Evolutionary conservation across 495 filamentous ascomycete species (phyloP), one percentile per base, ranked within the genome.

Genomic region (Trichoderma erinaceum): DNA sequence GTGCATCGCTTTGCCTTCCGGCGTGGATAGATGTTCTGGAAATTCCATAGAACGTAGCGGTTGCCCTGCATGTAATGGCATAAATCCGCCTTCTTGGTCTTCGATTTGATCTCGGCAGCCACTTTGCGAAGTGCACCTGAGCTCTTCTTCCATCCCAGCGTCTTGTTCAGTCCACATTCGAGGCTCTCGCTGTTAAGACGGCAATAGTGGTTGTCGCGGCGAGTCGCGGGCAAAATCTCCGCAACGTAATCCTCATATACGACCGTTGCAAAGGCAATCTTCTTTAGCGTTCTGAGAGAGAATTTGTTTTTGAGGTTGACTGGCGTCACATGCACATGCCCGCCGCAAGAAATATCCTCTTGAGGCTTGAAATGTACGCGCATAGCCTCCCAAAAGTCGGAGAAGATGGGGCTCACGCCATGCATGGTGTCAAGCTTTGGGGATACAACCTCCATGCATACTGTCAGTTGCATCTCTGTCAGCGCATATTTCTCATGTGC

Each of bases 31-130:
- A 69, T 71, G 63, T 73, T 73, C 46, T 70, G 69, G 64, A 73
- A 73, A 66, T 73, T 73, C 71, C 71, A 73, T 32, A 73, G 67
- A 38, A 69, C 69, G 29, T 73, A 69, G 44, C 69, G 67, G 68
- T 58, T 66, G 23, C 52, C 61, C 65, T 73, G 69, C 71, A 73
- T 73, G 67, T 69, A 69, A 0, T 41, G 23, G 48, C 50, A 69
- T 61, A 73, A 50, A 6, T 66, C 68, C 18, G 41, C 66, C 52
- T 66, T 63, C 12, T 41, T 64, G n/a, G 27, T 41, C 35, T 46
- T 52, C 8, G 68, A 67, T 38, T 52, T 58, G 69, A 73, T 71
- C 46, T 71, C 67, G 32, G 41, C 58, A 41, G 69, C 67, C 29
- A 73, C 58, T 15, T 25, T 25, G 13, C 29, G 65, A 65, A 69